A percentile compares a stretch with the other conserved stretches of the same genome.
Evolutionary conservation across 441 rosid species (phyloP).

Genomic region (Theobroma grandiflorum): DNA sequence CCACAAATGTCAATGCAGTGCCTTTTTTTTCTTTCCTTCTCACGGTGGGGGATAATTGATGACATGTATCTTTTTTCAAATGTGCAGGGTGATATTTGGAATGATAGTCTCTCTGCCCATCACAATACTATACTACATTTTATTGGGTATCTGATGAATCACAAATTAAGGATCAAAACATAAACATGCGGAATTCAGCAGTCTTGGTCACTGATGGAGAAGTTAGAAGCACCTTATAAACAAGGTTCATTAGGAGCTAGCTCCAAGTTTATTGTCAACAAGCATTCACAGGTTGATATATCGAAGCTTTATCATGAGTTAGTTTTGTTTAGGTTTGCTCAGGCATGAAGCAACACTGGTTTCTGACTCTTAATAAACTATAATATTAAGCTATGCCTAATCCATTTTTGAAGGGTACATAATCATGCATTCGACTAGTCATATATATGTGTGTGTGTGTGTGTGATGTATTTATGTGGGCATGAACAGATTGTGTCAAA

Average conservation of each 20-base stretch:
- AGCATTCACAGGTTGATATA: not conserved
- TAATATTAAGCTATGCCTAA: not conserved
- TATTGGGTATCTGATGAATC: slow-evolving; percentile 33
- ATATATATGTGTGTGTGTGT: not conserved
- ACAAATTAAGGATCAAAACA: not conserved
- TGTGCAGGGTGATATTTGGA: slow-evolving; percentile 42
- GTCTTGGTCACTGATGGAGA: not conserved
- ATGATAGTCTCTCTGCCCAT: slow-evolving; percentile 36
- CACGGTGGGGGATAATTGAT: not conserved
- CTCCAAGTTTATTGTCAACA: not conserved
- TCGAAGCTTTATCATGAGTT: not conserved
- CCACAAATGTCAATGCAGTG: not conserved
- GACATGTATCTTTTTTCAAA: not conserved
- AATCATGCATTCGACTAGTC: not conserved
- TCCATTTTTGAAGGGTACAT: slow-evolving; percentile 18
- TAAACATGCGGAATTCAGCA: not conserved
- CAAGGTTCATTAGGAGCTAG: not conserved
- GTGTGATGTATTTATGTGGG: not conserved
- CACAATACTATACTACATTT: slow-evolving; percentile 33
- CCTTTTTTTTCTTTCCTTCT: not conserved
- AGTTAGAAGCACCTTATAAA: slow-evolving; percentile 3
- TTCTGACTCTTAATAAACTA: not conserved
- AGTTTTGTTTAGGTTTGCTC: not conserved
- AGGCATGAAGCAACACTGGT: not conserved
- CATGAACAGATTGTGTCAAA: not conserved